These are phyloP conservation scores for Jaminaea rosea DNA, from an alignment of 1,284 basidiomycete genomes.

Conservation along the genomic window DNA sequence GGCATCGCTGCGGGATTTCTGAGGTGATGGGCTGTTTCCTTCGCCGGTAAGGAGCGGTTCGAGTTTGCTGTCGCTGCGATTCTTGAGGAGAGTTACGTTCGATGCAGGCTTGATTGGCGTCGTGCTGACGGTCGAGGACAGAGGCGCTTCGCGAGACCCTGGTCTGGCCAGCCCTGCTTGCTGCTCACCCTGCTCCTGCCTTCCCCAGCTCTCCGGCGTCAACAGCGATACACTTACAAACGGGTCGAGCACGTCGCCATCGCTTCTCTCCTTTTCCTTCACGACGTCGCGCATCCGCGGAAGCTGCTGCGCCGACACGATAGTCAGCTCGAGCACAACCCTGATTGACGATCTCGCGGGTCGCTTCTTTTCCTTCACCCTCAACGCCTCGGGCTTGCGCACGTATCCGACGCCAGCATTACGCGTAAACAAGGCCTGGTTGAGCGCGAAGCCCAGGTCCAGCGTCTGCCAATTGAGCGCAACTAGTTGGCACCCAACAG, in stretches of 20 bases:
- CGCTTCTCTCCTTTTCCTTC: slow-evolving; percentile 23
- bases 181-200: slow-evolving; percentile 10
- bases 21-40: background rate
- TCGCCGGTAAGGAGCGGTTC: no score
- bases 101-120: no score
- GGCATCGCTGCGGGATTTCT: background rate
- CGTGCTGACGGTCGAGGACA: background rate
- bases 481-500: slow-evolving; percentile 81
- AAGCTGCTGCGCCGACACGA: slow-evolving; percentile 80
- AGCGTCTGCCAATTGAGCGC: slow-evolving; percentile 97
- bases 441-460: slow-evolving; percentile 62
- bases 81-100: background rate
- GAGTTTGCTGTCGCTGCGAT: no score
- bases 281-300: slow-evolving; percentile 50
- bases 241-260: slow-evolving; percentile 29
- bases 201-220: slow-evolving; percentile 30
- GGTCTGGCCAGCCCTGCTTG: background rate
- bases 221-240: slow-evolving; percentile 27
- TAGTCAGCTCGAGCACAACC: slow-evolving; percentile 19
- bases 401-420: slow-evolving; percentile 81
- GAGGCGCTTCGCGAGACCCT: background rate
- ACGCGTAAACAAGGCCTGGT: slow-evolving; percentile 85
- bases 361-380: slow-evolving; percentile 51
- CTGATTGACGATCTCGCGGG: slow-evolving; percentile 15
- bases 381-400: slow-evolving; percentile 73